Conservation (phyloP, 2,329 filamentous ascomycete genomes). For the Pseudogymnoascus sp. region DNA sequence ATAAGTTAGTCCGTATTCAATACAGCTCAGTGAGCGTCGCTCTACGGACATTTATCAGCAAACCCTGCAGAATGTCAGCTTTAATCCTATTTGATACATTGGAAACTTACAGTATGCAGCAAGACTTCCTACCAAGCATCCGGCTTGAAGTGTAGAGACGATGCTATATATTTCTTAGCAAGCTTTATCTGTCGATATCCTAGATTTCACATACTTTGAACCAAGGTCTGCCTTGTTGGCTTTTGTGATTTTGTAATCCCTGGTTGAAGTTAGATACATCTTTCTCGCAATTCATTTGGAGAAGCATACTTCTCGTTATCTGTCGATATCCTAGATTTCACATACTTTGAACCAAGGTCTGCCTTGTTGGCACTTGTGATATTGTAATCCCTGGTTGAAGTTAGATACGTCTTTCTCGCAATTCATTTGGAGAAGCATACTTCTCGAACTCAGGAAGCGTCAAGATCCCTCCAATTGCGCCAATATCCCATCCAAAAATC, state of each 20-base stretch:
- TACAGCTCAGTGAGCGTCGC: not conserved
- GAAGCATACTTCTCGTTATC: conserved; percentile 19
- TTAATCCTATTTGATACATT: not conserved
- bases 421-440: conserved; percentile 27
- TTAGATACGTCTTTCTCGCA: conserved; percentile 36
- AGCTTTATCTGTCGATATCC: not conserved
- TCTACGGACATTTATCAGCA: conserved; percentile 27
- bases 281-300: not conserved
- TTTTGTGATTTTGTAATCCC: conserved; percentile 27
- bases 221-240: not conserved
- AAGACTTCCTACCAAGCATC: conserved; percentile 58
- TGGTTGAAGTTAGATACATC: conserved; percentile 39
- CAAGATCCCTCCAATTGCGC: conserved; percentile 68
- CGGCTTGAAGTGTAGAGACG: conserved; percentile 62
- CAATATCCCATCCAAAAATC: conserved; percentile 59
- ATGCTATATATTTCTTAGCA: conserved; percentile 30
- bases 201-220: not conserved
- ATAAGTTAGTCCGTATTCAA: not conserved
- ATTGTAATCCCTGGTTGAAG: conserved; percentile 29
- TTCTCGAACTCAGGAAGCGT: conserved; percentile 56
- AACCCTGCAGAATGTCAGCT: conserved; percentile 12
- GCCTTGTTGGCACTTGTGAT: conserved; percentile 16
- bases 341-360: not conserved
- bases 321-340: not conserved
- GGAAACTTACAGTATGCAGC: conserved; percentile 28